Evolutionary conservation across 2,329 filamentous ascomycete species (phyloP), one percentile per base, ranked within the genome.

Genomic region (Penicillium glabrum): DNA sequence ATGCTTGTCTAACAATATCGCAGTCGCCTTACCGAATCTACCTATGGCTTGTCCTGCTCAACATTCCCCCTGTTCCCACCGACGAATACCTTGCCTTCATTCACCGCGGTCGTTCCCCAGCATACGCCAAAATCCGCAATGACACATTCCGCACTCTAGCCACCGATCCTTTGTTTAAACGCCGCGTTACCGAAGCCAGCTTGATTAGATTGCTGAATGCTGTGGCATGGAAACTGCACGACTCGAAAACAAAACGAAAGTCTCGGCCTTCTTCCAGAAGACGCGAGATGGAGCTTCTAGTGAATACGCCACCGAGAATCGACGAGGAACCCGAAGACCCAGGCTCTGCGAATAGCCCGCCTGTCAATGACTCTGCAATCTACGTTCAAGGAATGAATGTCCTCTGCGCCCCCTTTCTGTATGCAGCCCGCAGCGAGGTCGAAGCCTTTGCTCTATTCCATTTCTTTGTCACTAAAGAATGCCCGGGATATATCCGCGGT

Each of bases 311-410:
- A 1, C 74, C 75, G 3, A 74, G 68, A 10, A 75, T 75, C 44
- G 66, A 66, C 39, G 73, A 76, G 50, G 74, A 76, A 41, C 67
- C 70, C 50, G 54, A 55, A 62, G 59, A 46, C 55, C 61, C 54
- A 57, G 59, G 51, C 5, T 59, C 53, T 5, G 31, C 13, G 35
- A 64, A 58, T 21, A 57, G 56, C 29, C 37, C 48, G 13, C 60
- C 62, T 33, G 83, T 88, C 63, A 77, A 79, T 31, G 88, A 91
- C 66, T 84, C 90, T 11, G 91, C 92, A 31, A 93, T 90, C 41
- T 99, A 99, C 68, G 93, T 99, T 2, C 95, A 99, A 75, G 95
- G 95, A 64, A 98, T 99, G 93, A 99, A 99, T 72, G 95, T 99
- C 41, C 84, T 99, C 16, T 93, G 93, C 10, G 95, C 95, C 1